These are phyloP conservation scores for Aciculosporium take DNA, from an alignment of 2,329 filamentous ascomycete genomes.

Conservation along the genomic window DNA sequence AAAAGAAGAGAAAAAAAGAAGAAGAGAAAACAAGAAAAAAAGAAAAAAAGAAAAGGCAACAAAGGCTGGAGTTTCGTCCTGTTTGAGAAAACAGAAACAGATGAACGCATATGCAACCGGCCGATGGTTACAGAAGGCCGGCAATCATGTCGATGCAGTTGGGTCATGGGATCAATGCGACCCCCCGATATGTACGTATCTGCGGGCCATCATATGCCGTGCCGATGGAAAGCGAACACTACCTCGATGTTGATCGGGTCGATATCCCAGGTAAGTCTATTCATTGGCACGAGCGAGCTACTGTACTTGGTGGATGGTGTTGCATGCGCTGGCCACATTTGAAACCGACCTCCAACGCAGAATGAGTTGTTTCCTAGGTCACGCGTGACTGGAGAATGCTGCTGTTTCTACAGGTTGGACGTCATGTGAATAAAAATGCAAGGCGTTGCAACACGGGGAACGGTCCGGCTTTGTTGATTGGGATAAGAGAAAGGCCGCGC, in stretches of 20 bases:
- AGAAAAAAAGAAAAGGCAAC: background rate
- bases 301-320: background rate
- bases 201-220: background rate
- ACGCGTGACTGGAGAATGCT: background rate
- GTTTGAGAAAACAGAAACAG: background rate
- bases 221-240: background rate
- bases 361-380: background rate
- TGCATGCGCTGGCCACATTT: background rate
- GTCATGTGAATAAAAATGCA: background rate
- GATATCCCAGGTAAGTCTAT: background rate
- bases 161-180: background rate
- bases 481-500: background rate
- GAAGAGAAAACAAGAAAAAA: background rate
- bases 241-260: no score
- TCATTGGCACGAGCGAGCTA: background rate
- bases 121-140: background rate
- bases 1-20: background rate
- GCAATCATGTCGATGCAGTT: no score
- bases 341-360: background rate
- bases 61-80: background rate
- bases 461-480: background rate
- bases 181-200: no score
- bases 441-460: background rate
- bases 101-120: background rate
- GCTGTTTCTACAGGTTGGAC: background rate